Evolutionary conservation across 2,329 filamentous ascomycete species (phyloP), one percentile per base, ranked within the genome.

Genomic region (Xylariaceae sp.): DNA sequence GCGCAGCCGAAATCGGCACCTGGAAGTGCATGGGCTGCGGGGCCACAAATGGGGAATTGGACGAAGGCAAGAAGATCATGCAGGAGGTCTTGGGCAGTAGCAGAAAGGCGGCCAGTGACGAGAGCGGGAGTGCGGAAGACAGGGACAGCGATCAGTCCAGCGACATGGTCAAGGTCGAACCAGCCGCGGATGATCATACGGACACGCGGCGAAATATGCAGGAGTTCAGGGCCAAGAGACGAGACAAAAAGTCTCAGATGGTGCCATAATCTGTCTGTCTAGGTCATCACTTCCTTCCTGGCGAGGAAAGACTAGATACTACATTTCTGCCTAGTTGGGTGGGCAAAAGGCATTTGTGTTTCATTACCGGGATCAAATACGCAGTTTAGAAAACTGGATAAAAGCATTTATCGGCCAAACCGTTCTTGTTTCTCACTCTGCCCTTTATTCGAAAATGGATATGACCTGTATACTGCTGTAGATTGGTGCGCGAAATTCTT

Each of bases 1-100:
- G 72, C 0, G 65, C 90, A 1, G 78, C 85, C 27, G 89, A 96
- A 36, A 56, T 98, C 1, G 92, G 90, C 2, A 71, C 73, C 45
- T 98, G 92, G 92, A 80, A 82, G 44, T 98, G 92, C 62, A 84
- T 86, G 59, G 78, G 78, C n/a, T 98, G 92, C 56, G 81, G 83
- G 8, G 71, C 78, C 2, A 74, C 75, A 66, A 98, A 98, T 59
- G 90, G 90, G 0, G 78, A 85, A 54, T 78, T 88, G 52, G 85
- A 83, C 45, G 85, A 90, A 59, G 77, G 80, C 7, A 78, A 78
- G 50, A 78, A 82, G 56, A 82, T 90, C 36, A 70, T 90, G 33
- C 75, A 76, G 30, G 78, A 84, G 54, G 76, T 88, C 1, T 59
- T 78, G 2, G 59, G 49, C 16, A 38, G n/a, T n/a, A n/a, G 34